Conservation (phyloP, 2,329 filamentous ascomycete genomes). For the Ophiognomonia clavigignenti-juglandacearum region DNA sequence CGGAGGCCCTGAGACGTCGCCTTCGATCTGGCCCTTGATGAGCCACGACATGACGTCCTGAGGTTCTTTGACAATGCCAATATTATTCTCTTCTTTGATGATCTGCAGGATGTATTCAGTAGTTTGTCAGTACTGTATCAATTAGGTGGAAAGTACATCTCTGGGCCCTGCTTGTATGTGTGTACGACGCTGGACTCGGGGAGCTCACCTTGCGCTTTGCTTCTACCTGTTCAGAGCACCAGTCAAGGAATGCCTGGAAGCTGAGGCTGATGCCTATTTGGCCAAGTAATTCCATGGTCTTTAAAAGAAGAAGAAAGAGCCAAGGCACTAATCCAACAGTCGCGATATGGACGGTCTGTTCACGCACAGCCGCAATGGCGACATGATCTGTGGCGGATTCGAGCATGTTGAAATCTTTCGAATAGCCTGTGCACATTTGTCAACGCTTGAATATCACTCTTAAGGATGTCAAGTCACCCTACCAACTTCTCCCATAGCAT, state of each 20-base stretch:
- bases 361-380: background rate
- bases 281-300: background rate
- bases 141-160: too few relatives aligned
- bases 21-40: conserved; percentile 2
- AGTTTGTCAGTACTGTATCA: background rate
- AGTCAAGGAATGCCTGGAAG: background rate
- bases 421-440: background rate
- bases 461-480: background rate
- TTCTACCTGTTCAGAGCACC: background rate
- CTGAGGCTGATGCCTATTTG: background rate
- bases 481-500: background rate
- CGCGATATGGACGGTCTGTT: background rate
- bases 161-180: too few relatives aligned
- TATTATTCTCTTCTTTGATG: background rate
- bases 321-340: background rate
- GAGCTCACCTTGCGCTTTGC: background rate
- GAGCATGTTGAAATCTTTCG: background rate
- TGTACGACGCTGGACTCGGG: background rate
- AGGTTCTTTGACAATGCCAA: background rate
- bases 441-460: background rate
- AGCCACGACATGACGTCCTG: conserved; percentile 8
- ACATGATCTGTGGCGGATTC: background rate
- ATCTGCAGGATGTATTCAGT: background rate
- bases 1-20: conserved; percentile 3
- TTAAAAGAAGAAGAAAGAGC: background rate